Evolutionary conservation across 1,139 yeast genomes (phyloP).

Genomic region (Suhomyces kunorum): DNA sequence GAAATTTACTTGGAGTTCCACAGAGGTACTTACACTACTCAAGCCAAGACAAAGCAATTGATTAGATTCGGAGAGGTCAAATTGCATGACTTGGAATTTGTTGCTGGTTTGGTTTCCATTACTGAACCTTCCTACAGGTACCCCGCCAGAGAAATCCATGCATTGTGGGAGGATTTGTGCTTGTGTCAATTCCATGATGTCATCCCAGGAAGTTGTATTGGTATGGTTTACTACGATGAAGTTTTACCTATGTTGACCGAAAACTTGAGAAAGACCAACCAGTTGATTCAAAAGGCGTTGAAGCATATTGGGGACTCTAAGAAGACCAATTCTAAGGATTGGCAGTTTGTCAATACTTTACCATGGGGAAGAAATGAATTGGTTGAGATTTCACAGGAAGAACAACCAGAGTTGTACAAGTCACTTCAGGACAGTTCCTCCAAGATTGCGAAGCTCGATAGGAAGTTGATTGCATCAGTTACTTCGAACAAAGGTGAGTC

Average conservation of each 20-base stretch:
- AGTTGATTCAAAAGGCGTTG: conserved; percentile 56
- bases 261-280: conserved; percentile 54
- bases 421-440: conserved; percentile 5
- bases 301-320: conserved; percentile 13
- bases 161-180: conserved; percentile 83
- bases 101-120: conserved; percentile 76
- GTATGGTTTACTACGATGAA: conserved; percentile 88
- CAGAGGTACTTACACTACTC: conserved; percentile 95
- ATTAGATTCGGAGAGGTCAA: conserved; percentile 78
- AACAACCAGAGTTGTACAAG: conserved; percentile 15
- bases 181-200: conserved; percentile 97
- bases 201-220: conserved; percentile 93
- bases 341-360: conserved; percentile 53
- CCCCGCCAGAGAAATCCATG: conserved; percentile 67
- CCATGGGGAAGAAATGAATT: conserved; percentile 71
- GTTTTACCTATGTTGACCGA: conserved; percentile 76
- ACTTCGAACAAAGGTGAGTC: conserved; percentile 19
- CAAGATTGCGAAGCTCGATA: conserved; percentile 1
- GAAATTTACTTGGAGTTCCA: conserved; percentile 94
- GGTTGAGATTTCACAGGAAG: conserved; percentile 31
- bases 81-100: conserved; percentile 81
- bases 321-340: conserved; percentile 16
- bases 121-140: conserved; percentile 55
- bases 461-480: conserved; percentile 16
- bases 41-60: conserved; percentile 78